Conservation (phyloP, 2,329 filamentous ascomycete species). For the Hypoxylon sp. region DNA sequence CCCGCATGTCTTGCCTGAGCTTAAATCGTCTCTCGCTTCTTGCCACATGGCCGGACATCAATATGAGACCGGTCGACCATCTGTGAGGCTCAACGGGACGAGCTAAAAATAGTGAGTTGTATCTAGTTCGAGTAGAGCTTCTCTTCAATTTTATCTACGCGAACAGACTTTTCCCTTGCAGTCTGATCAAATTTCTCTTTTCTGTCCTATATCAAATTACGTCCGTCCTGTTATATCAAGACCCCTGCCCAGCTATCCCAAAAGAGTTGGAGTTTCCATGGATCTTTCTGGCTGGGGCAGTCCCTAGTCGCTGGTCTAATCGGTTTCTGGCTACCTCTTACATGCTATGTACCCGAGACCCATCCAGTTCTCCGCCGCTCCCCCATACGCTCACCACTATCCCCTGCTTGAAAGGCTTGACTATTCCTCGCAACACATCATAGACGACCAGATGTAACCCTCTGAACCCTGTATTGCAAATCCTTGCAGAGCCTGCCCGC, state of each 20-base stretch:
- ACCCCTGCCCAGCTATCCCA: constrained; percentile 52
- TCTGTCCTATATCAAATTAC: constrained; percentile 53
- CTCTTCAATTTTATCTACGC: constrained; percentile 40
- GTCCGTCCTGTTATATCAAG: constrained; percentile 52
- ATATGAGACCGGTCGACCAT: constrained; percentile 58
- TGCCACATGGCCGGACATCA: constrained; percentile 49
- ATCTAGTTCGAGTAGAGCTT: constrained; percentile 34
- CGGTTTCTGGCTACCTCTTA: constrained; percentile 52
- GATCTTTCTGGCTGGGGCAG: constrained; percentile 51
- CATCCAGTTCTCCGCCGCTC: constrained; percentile 51
- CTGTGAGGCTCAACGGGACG: constrained; percentile 41
- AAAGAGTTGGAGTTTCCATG: constrained; percentile 52
- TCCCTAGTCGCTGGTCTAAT: constrained; percentile 52
- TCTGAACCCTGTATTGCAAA: constrained; percentile 56
- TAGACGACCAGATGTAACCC: constrained; percentile 61
- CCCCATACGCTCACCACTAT: constrained; percentile 54
- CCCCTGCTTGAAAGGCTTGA: constrained; percentile 54
- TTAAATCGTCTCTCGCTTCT: constrained; percentile 29
- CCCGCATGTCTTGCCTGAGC: constrained; percentile 23
- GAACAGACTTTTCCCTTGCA: constrained; percentile 32
- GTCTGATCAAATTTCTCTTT: constrained; percentile 43
- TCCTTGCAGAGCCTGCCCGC: constrained; percentile 55
- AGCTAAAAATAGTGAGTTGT: constrained; percentile 41
- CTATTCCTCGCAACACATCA: constrained; percentile 57
- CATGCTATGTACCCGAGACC: constrained; percentile 47